Evolutionary conservation across 106 monocot genomes (phyloP).

Genomic region (Allium sativum): DNA sequence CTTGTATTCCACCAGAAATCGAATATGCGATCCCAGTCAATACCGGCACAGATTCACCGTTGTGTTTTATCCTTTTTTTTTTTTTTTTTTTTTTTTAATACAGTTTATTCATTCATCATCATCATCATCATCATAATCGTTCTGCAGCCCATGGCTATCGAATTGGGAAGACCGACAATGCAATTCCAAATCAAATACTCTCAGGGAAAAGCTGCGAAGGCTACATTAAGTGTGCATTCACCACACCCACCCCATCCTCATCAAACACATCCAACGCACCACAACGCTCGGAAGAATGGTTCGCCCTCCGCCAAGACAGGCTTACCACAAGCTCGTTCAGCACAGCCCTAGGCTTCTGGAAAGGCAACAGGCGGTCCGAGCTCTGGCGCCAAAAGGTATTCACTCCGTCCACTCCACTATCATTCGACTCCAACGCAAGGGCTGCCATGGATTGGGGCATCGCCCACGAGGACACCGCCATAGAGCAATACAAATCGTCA

Average conservation of each 20-base stretch:
- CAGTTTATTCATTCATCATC: too few species aligned
- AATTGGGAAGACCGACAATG: too few species aligned
- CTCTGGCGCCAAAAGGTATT: constrained; percentile 91
- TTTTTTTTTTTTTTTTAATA: too few species aligned
- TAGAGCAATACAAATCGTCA: constrained; percentile 70
- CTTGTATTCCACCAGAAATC: too few species aligned
- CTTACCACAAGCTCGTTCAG: constrained; percentile 94
- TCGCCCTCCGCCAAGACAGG: constrained; percentile 81
- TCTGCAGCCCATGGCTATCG: too few species aligned
- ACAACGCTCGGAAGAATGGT: constrained; percentile 92
- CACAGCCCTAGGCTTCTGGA: constrained; percentile 92
- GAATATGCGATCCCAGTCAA: too few species aligned
- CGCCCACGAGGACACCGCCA: constrained; percentile 50
- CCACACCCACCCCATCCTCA: constrained; percentile 15
- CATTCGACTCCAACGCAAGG: constrained; percentile 31
- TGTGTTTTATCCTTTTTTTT: too few species aligned
- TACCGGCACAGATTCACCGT: too few species aligned
- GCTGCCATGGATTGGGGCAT: constrained; percentile 95
- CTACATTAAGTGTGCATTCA: constrained; percentile 29
- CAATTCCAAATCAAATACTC: too few species aligned
- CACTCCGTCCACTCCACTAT: constrained; percentile 12
- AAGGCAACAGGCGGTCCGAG: constrained; percentile 52
- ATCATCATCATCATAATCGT: too few species aligned
- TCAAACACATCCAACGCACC: constrained; percentile 32
- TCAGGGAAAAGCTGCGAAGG: constrained; percentile 17